Percentiles rank a stretch among this genome's conserved stretches.
phyloP scores from a whole-genome alignment of 163 green algal species.

The Scenedesmus sp. region DNA sequence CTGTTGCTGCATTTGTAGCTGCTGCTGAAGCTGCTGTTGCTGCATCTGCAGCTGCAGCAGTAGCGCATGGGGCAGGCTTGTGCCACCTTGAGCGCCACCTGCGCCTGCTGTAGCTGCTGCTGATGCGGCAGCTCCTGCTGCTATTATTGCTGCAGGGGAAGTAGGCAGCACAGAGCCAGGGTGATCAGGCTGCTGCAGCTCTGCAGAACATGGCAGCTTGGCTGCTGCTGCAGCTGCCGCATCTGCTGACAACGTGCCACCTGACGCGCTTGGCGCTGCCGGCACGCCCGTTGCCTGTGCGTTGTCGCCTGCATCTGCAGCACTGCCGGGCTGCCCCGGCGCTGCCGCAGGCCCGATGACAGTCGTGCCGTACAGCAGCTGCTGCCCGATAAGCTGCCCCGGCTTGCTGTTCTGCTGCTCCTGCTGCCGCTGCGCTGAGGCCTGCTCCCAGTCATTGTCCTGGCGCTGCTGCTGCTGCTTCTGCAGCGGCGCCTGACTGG shows the following conservation, averaged over 20 bases:
- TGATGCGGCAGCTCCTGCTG: background rate
- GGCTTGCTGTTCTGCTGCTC: slow-evolving; percentile 15
- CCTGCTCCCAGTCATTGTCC: background rate
- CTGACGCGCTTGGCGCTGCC: background rate
- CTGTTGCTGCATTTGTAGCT: slow-evolving; percentile 26
- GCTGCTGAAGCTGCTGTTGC: slow-evolving; percentile 17
- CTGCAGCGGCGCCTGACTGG: background rate
- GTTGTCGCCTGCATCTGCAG: background rate
- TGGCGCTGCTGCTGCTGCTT: slow-evolving; percentile 37
- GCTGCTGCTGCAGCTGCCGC: slow-evolving; percentile 18
- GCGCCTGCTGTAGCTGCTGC: background rate
- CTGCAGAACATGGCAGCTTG: background rate
- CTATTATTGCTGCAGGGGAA: background rate
- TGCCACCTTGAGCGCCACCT: background rate
- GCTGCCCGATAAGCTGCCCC: background rate
- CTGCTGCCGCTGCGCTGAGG: slow-evolving; percentile 10
- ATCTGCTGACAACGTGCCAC: background rate
- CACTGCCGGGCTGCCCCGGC: background rate
- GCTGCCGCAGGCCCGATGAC: background rate
- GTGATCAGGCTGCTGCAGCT: background rate
- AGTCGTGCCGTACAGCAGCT: background rate
- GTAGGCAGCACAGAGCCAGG: background rate
- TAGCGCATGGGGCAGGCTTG: background rate
- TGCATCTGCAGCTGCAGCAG: slow-evolving; percentile 14
- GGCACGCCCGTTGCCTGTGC: background rate